phyloP scores from a whole-genome alignment of 805 yeast species.

The Pichia cephalocereana region DNA sequence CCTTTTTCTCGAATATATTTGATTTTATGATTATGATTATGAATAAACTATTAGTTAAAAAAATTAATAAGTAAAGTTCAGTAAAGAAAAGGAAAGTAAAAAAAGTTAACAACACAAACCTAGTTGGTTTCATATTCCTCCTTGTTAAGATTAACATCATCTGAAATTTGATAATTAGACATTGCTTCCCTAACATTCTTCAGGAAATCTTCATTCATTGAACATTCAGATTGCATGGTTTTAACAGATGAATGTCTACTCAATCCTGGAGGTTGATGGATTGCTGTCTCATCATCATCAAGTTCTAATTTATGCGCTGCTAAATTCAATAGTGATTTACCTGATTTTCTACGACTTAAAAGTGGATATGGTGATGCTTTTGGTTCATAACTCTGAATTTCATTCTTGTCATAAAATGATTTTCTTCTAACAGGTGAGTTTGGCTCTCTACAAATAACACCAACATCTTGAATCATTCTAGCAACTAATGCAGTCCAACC shows the following conservation, averaged over 20 bases:
- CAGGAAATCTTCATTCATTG: constrained; percentile 26
- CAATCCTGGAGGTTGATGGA: constrained; percentile 24
- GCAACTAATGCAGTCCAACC: constrained; percentile 96
- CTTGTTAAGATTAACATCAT: constrained; percentile 37
- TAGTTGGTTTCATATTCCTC: constrained; percentile 50
- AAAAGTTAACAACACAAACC: background rate
- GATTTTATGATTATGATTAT: no score
- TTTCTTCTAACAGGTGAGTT: constrained; percentile 22
- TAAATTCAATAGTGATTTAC: constrained; percentile 61
- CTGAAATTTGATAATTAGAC: constrained; percentile 24
- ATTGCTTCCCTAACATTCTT: constrained; percentile 36
- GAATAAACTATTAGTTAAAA: background rate
- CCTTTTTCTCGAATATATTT: no score
- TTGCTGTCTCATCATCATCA: constrained; percentile 47
- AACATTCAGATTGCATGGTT: constrained; percentile 18
- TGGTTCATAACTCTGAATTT: constrained; percentile 36
- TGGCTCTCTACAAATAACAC: constrained; percentile 56
- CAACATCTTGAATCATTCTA: constrained; percentile 84
- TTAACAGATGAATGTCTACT: constrained; percentile 23
- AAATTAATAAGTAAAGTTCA: background rate
- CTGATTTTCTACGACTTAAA: constrained; percentile 57
- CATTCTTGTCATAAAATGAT: constrained; percentile 24
- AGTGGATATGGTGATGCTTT: constrained; percentile 28
- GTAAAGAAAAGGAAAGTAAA: background rate
- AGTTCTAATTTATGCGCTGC: constrained; percentile 61